These are phyloP conservation scores for Mycena sp. DNA, from an alignment of 1,284 basidiomycete genomes.

Conservation along the genomic window DNA sequence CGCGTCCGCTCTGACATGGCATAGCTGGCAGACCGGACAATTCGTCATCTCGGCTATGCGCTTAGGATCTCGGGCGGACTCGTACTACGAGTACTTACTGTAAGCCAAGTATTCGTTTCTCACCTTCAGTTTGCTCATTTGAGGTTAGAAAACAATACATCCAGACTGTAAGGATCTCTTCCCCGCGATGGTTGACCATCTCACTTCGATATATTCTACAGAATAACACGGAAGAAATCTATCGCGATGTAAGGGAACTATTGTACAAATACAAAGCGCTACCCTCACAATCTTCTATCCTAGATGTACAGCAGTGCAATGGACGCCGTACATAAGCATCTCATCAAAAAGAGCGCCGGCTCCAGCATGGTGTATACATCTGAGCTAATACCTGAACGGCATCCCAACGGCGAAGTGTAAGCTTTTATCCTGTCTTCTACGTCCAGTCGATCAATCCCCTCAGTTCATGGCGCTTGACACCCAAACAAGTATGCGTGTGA, in stretches of 20 bases:
- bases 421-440: constrained; percentile 43
- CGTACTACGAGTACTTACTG: constrained; percentile 94
- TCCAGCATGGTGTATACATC: constrained; percentile 81
- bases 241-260: constrained; percentile 66
- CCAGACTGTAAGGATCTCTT: constrained; percentile 66
- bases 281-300: background rate
- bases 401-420: constrained; percentile 46
- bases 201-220: constrained; percentile 42
- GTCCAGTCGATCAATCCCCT: background rate
- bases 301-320: constrained; percentile 92
- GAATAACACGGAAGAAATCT: constrained; percentile 83
- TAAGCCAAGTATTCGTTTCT: constrained; percentile 47
- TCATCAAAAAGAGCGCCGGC: constrained; percentile 72
- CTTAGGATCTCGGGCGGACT: constrained; percentile 93
- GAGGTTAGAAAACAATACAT: constrained; percentile 79
- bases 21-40: constrained; percentile 57
- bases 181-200: background rate
- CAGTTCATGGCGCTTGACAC: constrained; percentile 30
- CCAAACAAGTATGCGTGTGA: constrained; percentile 15
- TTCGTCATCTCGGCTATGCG: constrained; percentile 85
- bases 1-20: constrained; percentile 5
- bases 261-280: background rate
- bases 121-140: constrained; percentile 16
- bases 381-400: constrained; percentile 70
- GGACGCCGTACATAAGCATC: constrained; percentile 79